Conservation (phyloP, 257 asterid species). For the Nicotiana paniculata region DNA sequence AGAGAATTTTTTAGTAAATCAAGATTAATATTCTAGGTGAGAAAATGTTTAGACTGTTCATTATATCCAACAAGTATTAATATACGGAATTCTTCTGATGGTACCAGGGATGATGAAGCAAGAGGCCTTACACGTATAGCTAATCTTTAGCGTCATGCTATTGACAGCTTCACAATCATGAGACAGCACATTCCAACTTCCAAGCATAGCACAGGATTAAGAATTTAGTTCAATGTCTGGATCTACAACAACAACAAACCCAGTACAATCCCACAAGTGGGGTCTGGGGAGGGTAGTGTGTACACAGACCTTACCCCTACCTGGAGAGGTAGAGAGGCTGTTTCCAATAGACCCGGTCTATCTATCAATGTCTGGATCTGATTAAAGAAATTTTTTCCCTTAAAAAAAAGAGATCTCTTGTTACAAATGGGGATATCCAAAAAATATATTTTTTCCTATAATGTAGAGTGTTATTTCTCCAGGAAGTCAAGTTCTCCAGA, state of each 20-base stretch:
- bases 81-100: background rate
- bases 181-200: background rate
- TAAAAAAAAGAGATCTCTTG: background rate
- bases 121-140: background rate
- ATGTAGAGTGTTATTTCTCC: background rate
- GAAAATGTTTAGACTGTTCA: background rate
- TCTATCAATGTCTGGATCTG: background rate
- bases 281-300: too few relatives aligned
- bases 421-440: background rate
- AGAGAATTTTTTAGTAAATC: background rate
- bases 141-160: background rate
- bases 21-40: background rate
- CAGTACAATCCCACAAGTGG: too few relatives aligned
- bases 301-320: too few relatives aligned
- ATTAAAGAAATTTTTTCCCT: background rate
- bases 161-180: background rate
- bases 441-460: background rate
- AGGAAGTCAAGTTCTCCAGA: background rate
- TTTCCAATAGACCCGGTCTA: too few relatives aligned
- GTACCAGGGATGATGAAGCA: background rate
- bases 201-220: background rate
- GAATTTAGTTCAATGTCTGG: slow-evolving; percentile 1
- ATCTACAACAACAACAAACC: background rate
- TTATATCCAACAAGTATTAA: background rate
- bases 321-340: too few relatives aligned